These are phyloP conservation scores for Stachybotrys chartarum DNA, from an alignment of 2,329 filamentous ascomycete species.

Conservation along the genomic window DNA sequence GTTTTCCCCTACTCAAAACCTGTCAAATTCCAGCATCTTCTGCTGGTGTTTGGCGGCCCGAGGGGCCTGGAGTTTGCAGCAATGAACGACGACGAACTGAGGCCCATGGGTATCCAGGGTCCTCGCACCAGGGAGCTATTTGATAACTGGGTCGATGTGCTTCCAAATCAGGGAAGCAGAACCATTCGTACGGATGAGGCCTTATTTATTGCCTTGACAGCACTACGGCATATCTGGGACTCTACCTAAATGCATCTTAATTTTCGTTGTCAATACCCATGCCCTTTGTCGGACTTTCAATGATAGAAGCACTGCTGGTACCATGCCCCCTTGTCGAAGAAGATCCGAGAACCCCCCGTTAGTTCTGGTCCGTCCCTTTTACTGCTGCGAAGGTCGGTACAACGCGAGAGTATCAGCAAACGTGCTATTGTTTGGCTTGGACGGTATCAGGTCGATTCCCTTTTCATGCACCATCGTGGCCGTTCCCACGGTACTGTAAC, in stretches of 20 bases:
- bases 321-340: too few relatives aligned
- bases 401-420: constrained; percentile 20
- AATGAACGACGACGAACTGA: constrained; percentile 48
- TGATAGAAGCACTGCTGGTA: too few relatives aligned
- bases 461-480: constrained; percentile 17
- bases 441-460: constrained; percentile 12
- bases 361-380: not conserved
- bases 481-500: constrained; percentile 19
- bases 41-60: constrained; percentile 76
- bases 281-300: too few relatives aligned
- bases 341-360: too few relatives aligned
- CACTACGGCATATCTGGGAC: constrained; percentile 54
- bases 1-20: constrained; percentile 36
- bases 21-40: constrained; percentile 57
- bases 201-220: constrained; percentile 67
- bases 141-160: constrained; percentile 76
- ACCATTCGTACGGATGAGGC: constrained; percentile 82
- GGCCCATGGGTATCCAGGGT: constrained; percentile 55
- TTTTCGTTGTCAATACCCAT: not conserved
- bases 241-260: constrained; percentile 10
- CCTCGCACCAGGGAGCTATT: constrained; percentile 64
- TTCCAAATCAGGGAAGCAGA: constrained; percentile 73
- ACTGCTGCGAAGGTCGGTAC: constrained; percentile 10
- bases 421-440: constrained; percentile 18
- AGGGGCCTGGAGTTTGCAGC: constrained; percentile 72